Evolutionary conservation across 192 early-diverging fungal genomes (phyloP).

Genomic region (Powellomyces hirtus): DNA sequence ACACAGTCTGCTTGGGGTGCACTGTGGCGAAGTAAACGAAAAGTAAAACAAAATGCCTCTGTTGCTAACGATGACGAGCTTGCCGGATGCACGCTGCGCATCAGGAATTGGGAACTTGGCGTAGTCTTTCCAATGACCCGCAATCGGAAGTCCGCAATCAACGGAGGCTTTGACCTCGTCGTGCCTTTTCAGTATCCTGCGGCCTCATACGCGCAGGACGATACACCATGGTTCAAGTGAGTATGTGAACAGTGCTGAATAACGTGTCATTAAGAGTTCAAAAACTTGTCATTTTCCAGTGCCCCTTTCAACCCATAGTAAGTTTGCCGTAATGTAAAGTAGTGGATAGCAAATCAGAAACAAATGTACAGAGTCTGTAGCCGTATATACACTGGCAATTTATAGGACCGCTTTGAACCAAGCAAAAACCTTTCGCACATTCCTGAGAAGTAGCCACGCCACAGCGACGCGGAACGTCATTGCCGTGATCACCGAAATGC

Average conservation of each 20-base stretch:
- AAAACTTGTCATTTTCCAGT: too few species aligned
- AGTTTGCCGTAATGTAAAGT: too few species aligned
- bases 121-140: not conserved
- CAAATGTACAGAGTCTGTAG: too few species aligned
- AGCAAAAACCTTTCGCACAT: not conserved
- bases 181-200: not conserved
- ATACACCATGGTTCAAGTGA: too few species aligned
- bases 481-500: constrained; percentile 4
- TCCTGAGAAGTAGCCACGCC: not conserved
- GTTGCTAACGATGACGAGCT: not conserved
- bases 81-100: not conserved
- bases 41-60: not conserved
- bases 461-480: not conserved
- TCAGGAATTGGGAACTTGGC: constrained; percentile 6
- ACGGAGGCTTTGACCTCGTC: not conserved
- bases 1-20: constrained; percentile 2
- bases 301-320: too few species aligned
- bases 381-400: too few species aligned
- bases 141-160: not conserved
- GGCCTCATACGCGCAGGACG: too few species aligned
- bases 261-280: too few species aligned
- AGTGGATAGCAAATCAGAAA: too few species aligned
- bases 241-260: too few species aligned
- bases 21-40: too few species aligned
- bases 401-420: not conserved